These are phyloP conservation scores for Venustampulla echinocandica DNA, from an alignment of 495 filamentous ascomycete genomes.

Conservation along the genomic window DNA sequence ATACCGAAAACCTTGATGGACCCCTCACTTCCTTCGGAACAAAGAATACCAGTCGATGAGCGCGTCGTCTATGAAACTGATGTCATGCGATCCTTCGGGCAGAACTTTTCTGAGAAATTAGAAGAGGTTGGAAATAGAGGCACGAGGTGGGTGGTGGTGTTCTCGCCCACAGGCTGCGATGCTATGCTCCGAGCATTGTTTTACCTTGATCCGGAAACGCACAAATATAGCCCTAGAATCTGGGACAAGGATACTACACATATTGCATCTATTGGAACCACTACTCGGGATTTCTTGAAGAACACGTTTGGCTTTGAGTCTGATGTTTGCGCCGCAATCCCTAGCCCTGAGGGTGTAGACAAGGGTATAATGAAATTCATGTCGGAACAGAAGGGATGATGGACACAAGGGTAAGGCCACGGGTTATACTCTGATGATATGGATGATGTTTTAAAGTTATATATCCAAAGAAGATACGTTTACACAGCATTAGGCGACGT, in stretches of 20 bases:
- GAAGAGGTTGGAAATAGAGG: conserved; percentile 29
- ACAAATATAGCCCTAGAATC: conserved; percentile 30
- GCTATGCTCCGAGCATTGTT: conserved; percentile 64
- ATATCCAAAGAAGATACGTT: no score
- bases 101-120: conserved; percentile 47
- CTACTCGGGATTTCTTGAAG: conserved; percentile 68
- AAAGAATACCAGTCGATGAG: conserved; percentile 60
- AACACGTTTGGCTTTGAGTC: conserved; percentile 60
- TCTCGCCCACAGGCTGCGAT: conserved; percentile 83
- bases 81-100: conserved; percentile 64
- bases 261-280: conserved; percentile 88
- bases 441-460: no score
- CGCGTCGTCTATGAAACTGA: conserved; percentile 78
- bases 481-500: no score
- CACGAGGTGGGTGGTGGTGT: conserved; percentile 78
- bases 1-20: conserved; percentile 73
- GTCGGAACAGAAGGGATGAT: conserved; percentile 13
- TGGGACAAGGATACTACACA: conserved; percentile 33
- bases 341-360: conserved; percentile 76
- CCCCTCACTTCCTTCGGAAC: conserved; percentile 27
- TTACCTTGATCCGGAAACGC: conserved; percentile 40
- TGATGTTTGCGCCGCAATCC: conserved; percentile 73
- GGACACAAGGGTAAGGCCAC: background rate
- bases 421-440: background rate
- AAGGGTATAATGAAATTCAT: conserved; percentile 54